Conservation (phyloP, 495 filamentous ascomycete species). For the Xylaria intraflava region DNA sequence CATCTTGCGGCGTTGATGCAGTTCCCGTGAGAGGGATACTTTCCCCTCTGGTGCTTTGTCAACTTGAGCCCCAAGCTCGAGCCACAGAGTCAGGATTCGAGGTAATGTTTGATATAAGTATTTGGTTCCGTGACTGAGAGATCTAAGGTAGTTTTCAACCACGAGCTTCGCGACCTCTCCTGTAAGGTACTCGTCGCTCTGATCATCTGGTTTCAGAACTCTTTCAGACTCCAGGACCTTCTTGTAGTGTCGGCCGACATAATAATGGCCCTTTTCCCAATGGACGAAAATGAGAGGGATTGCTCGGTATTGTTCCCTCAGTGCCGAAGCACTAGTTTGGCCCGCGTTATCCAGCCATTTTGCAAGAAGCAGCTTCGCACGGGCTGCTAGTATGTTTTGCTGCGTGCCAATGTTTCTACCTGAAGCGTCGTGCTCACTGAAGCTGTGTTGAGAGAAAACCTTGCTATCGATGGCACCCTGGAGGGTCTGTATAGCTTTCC, state of each 20-base stretch:
- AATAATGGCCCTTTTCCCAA: conserved; percentile 97
- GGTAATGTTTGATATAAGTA: conserved; percentile 93
- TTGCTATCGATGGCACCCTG: conserved; percentile 75
- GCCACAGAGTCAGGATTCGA: conserved; percentile 83
- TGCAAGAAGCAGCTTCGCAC: conserved; percentile 79
- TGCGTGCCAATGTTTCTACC: conserved; percentile 39
- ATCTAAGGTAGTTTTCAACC: conserved; percentile 86
- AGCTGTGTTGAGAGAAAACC: conserved; percentile 46
- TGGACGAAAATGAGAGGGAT: conserved; percentile 55
- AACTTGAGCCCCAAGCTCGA: conserved; percentile 76
- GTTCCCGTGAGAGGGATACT: conserved; percentile 55
- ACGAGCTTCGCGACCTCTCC: conserved; percentile 85
- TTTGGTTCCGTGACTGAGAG: conserved; percentile 80
- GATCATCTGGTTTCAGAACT: conserved; percentile 59
- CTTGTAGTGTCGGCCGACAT: conserved; percentile 94
- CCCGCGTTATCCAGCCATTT: conserved; percentile 94
- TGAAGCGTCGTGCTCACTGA: conserved; percentile 39
- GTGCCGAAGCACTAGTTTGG: conserved; percentile 72
- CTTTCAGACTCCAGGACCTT: conserved; percentile 90
- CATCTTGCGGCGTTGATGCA: conserved; percentile 47
- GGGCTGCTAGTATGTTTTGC: conserved; percentile 51
- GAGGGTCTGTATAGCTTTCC: conserved; percentile 88
- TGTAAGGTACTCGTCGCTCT: conserved; percentile 49
- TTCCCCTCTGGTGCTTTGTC: conserved; percentile 61
- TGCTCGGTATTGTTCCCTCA: conserved; percentile 71